A percentile compares a stretch with the other conserved stretches of the same genome.
These are phyloP conservation scores for Tolypocladium paradoxum DNA, from an alignment of 2,329 filamentous ascomycete genomes.

Conservation along the genomic window DNA sequence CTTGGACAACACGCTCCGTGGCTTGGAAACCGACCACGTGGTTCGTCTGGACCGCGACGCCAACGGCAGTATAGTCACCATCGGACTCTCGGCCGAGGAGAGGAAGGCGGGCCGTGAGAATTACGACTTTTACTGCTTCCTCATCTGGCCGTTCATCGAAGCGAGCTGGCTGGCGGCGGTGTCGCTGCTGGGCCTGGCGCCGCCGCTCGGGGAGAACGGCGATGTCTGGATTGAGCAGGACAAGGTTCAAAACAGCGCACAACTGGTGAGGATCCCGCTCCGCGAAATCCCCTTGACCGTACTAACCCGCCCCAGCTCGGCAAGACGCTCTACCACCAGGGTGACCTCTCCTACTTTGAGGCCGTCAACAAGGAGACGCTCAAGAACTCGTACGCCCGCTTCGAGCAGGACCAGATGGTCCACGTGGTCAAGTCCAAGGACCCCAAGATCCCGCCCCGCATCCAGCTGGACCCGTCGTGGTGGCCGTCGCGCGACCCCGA, in stretches of 20 bases:
- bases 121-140: conserved; percentile 96
- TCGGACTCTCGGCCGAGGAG: conserved; percentile 70
- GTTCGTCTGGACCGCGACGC: conserved; percentile 54
- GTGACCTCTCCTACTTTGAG: conserved; percentile 93
- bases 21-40: conserved; percentile 69
- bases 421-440: conserved; percentile 61
- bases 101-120: conserved; percentile 76
- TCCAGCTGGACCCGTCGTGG: conserved; percentile 68
- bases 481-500: conserved; percentile 52
- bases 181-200: conserved; percentile 75
- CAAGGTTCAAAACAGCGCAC: conserved; percentile 70
- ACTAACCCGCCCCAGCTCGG: conserved; percentile 49
- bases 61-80: conserved; percentile 44
- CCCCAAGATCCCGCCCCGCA: conserved; percentile 45
- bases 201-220: conserved; percentile 48
- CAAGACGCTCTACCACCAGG: conserved; percentile 95
- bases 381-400: conserved; percentile 82
- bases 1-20: conserved; percentile 65
- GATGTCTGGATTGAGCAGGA: conserved; percentile 69
- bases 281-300: background rate
- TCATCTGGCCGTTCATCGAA: conserved; percentile 98
- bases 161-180: conserved; percentile 86
- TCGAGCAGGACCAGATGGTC: conserved; percentile 85
- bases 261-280: conserved; percentile 48
- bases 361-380: conserved; percentile 97